phyloP scores from a whole-genome alignment of 2,329 filamentous ascomycete genomes.

The Colletotrichum falcatum region DNA sequence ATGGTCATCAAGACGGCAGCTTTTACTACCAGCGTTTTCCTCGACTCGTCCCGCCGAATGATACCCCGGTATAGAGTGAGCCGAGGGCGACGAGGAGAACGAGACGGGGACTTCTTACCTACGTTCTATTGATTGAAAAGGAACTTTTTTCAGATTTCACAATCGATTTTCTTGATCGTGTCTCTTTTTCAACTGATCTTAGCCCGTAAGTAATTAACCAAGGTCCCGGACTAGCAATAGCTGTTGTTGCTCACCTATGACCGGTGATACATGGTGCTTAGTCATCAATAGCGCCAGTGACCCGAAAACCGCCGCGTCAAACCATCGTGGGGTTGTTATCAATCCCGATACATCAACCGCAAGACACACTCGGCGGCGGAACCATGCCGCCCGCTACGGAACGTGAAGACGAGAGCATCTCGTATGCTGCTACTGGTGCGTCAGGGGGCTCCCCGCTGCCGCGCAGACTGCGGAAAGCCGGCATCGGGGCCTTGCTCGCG shows the following conservation, averaged over 20 bases:
- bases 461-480: slow-evolving; percentile 7
- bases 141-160: background rate
- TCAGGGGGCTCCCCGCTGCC: background rate
- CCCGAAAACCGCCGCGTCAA: background rate
- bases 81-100: background rate
- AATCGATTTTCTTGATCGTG: background rate
- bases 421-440: background rate
- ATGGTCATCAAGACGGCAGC: background rate
- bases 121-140: background rate
- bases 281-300: background rate
- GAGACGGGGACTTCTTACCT: background rate
- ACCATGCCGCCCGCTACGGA: background rate
- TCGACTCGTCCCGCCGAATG: background rate
- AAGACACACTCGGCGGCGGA: background rate
- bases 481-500: slow-evolving; percentile 50
- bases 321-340: background rate
- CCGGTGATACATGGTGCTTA: background rate
- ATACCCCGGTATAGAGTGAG: background rate
- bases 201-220: background rate
- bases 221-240: background rate
- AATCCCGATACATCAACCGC: background rate
- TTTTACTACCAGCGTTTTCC: background rate
- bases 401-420: background rate
- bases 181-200: background rate
- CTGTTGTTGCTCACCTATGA: background rate